Evolutionary conservation across 192 early-diverging fungal genomes (phyloP).

Genomic region (Cladochytrium replicatum): DNA sequence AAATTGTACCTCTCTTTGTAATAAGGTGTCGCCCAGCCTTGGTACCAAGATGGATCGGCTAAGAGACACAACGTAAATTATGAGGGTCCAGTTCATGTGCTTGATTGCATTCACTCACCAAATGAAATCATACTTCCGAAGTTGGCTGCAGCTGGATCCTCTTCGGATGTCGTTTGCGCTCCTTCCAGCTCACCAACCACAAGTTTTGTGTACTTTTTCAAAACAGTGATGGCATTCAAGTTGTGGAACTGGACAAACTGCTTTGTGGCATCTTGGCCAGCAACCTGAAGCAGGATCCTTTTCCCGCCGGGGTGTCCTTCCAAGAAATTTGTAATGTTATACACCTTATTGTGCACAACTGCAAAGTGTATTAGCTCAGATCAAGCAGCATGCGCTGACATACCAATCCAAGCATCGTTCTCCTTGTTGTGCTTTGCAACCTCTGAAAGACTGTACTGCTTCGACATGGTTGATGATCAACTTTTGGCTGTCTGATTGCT

Average conservation of each 20-base stretch:
- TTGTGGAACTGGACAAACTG: no score
- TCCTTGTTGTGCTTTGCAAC: conserved; percentile 31
- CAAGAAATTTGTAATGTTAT: conserved; percentile 43
- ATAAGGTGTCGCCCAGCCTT: conserved; percentile 51
- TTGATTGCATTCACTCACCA: conserved; percentile 58
- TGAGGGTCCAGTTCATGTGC: no score
- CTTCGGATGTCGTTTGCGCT: no score
- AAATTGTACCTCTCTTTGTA: no score
- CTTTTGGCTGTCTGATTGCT: no score
- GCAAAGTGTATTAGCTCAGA: no score
- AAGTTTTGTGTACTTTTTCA: conserved; percentile 8
- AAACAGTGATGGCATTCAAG: conserved; percentile 2
- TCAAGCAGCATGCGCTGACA: no score
- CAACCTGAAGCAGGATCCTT: conserved; percentile 59
- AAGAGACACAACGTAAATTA: no score
- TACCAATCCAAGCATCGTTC: conserved; percentile 36
- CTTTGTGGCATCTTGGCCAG: no score
- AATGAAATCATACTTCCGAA: no score
- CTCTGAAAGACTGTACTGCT: conserved; percentile 17
- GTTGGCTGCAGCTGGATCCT: no score
- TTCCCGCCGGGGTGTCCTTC: conserved; percentile 40
- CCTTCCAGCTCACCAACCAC: conserved; percentile 12
- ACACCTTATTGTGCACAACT: conserved; percentile 33
- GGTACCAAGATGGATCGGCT: conserved; percentile 65
- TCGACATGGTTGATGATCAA: no score